A percentile compares a stretch with the other conserved stretches of the same genome.
phyloP scores from a whole-genome alignment of 768 basidiomycete species.

The Mycena chlorophos region DNA sequence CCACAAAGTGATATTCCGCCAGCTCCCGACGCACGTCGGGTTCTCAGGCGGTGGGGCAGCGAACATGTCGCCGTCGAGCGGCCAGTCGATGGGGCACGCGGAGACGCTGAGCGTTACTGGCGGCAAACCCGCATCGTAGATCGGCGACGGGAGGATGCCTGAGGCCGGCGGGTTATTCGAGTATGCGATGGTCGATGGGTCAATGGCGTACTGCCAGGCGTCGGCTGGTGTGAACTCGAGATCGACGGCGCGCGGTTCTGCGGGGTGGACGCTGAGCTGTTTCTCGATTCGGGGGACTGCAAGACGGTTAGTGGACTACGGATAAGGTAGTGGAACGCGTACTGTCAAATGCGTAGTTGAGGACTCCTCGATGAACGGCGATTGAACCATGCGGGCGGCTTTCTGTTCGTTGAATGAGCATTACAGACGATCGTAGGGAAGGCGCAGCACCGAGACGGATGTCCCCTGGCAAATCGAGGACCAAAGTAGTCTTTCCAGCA shows the following conservation, averaged over 20 bases:
- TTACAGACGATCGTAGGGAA: neutral
- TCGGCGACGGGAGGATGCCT: constrained; percentile 42
- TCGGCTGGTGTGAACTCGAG: constrained; percentile 49
- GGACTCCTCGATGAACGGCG: constrained; percentile 54
- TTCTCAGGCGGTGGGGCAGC: constrained; percentile 46
- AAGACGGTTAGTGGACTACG: neutral
- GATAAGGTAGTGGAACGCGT: constrained; percentile 9
- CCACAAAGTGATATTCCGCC: constrained; percentile 44
- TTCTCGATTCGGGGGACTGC: constrained; percentile 36
- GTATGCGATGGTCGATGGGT: constrained; percentile 46
- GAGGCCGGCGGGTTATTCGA: constrained; percentile 33
- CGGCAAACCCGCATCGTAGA: constrained; percentile 51
- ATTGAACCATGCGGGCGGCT: constrained; percentile 51
- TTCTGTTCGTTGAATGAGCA: constrained; percentile 32
- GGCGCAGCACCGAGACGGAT: constrained; percentile 44
- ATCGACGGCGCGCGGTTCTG: constrained; percentile 49
- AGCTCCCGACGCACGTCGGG: constrained; percentile 43
- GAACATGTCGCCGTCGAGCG: constrained; percentile 48
- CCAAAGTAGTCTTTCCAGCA: constrained; percentile 46
- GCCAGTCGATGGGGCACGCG: constrained; percentile 54
- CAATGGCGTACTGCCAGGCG: constrained; percentile 56
- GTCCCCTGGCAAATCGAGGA: constrained; percentile 46
- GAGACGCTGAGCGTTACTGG: constrained; percentile 48
- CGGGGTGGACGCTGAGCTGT: constrained; percentile 43
- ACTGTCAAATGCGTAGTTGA: constrained; percentile 59